These are phyloP conservation scores for Talaromyces sp. DNA, from an alignment of 2,329 filamentous ascomycete genomes.

Conservation along the genomic window DNA sequence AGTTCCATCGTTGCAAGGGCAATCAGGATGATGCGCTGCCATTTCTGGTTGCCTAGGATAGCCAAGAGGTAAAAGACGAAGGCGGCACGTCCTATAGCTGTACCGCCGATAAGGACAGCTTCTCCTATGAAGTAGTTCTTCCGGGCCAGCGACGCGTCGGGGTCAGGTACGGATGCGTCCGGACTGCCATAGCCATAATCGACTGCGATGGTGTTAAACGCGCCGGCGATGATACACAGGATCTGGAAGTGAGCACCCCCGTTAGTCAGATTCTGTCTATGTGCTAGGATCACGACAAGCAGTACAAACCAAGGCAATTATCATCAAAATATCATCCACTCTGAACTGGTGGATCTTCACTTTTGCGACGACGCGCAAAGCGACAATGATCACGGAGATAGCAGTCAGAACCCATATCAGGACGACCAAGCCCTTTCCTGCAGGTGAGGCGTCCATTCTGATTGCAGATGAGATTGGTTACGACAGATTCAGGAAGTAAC, in stretches of 20 bases:
- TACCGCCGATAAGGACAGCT: constrained; percentile 19
- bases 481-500: too few relatives aligned
- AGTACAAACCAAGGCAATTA: constrained; percentile 5
- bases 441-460: neutral
- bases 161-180: neutral
- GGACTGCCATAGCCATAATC: neutral
- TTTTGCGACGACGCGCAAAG: constrained; percentile 8
- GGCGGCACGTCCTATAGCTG: constrained; percentile 20
- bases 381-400: neutral
- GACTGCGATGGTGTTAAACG: neutral
- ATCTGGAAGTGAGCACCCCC: neutral
- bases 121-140: constrained; percentile 22
- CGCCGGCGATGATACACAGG: neutral
- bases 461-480: neutral
- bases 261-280: neutral
- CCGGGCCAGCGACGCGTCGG: constrained; percentile 15
- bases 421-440: neutral
- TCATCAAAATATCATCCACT: constrained; percentile 10
- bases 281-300: constrained; percentile 13
- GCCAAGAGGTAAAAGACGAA: constrained; percentile 23
- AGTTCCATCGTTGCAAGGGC: constrained; percentile 18
- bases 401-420: constrained; percentile 6
- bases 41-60: constrained; percentile 18
- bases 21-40: constrained; percentile 19
- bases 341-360: constrained; percentile 5